Base-by-base conservation (phyloP, 1,139 yeast genomes). In the Blastobotrys serpentis region DNA sequence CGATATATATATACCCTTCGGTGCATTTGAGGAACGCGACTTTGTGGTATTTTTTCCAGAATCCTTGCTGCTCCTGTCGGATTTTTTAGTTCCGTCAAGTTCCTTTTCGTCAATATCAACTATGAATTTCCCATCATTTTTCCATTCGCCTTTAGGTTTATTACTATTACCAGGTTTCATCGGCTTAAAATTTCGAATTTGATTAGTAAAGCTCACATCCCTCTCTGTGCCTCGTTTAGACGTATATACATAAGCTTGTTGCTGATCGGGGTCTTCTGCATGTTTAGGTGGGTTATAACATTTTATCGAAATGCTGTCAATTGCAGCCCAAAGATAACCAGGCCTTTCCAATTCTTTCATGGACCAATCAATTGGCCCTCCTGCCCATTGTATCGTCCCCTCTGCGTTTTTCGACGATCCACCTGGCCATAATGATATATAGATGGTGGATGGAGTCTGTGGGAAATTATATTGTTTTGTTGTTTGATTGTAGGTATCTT, bases 361-460 rank as follows among this genome's bases (percentile, higher is more conserved):
- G 65, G 83, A 70, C 97, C 97, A 90, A 71, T 88, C 78, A 51
- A 89, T 79, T 4, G 62, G 71, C 63, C 97, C 98, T 64, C 98
- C 97, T 33, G 97, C 95, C 97, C 98, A 90, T 56, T 78, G 84
- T 55, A 83, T 75, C 14, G 97, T 90, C 65, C 97, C 98, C 41
- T 72, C 68, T 32, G 81, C 81, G 63, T 78, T 79, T 43, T 74
- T 59, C 21, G 79, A 69, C 52, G 76, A 77, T 52, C 97, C 97
- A 66, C 86, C 97, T 3, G 98, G 96, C 98, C 98, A 90, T 53
- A 90, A 67, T 4, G 96, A 88, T 49, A 87, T 69, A 70, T 90
- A 95, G 50, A 90, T 69, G 63, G 95, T 79, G 44, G 92, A 74
- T 1, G 98, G 98, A 2, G 97, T 88, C 70, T 87, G 94, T n/a